Evolutionary conservation across 1,284 basidiomycete species (phyloP).

Genomic region (Malassezia psittaci): DNA sequence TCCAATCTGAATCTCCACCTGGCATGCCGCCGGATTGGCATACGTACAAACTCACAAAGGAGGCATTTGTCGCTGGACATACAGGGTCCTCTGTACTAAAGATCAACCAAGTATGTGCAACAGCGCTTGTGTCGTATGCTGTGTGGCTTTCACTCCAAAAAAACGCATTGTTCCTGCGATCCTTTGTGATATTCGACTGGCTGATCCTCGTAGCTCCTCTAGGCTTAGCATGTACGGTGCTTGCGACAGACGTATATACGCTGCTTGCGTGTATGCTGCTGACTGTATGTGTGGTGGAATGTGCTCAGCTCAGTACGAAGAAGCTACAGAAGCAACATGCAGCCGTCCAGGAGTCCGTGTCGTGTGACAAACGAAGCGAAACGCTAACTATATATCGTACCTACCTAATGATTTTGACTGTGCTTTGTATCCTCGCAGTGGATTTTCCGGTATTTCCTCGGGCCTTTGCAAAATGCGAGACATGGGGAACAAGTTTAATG

Average conservation of each 20-base stretch:
- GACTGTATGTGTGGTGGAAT: too few species aligned
- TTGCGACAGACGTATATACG: not conserved
- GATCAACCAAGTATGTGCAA: conserved; percentile 1
- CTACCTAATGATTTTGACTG: conserved; percentile 89
- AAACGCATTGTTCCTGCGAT: not conserved
- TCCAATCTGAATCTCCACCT: not conserved
- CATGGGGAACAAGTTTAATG: conserved; percentile 84
- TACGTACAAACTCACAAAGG: conserved; percentile 12
- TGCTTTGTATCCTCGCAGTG: conserved; percentile 83
- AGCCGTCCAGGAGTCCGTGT: too few species aligned
- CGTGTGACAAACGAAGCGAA: too few species aligned
- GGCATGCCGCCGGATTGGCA: not conserved
- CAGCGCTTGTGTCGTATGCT: conserved; percentile 1
- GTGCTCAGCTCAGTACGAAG: too few species aligned
- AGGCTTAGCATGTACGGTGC: conserved; percentile 2
- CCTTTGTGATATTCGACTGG: not conserved
- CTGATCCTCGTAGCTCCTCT: conserved; percentile 4
- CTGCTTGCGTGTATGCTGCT: not conserved
- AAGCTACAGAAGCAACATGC: too few species aligned
- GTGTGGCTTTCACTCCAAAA: not conserved
- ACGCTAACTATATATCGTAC: conserved; percentile 80
- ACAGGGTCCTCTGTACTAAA: conserved; percentile 1
- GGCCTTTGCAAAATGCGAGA: conserved; percentile 79
- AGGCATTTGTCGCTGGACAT: conserved; percentile 12
- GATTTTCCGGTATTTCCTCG: conserved; percentile 86